A percentile compares a stretch with the other conserved stretches of the same genome.
These are phyloP conservation scores for Neolentinus lepideus DNA, from an alignment of 1,284 basidiomycete genomes.

Conservation along the genomic window DNA sequence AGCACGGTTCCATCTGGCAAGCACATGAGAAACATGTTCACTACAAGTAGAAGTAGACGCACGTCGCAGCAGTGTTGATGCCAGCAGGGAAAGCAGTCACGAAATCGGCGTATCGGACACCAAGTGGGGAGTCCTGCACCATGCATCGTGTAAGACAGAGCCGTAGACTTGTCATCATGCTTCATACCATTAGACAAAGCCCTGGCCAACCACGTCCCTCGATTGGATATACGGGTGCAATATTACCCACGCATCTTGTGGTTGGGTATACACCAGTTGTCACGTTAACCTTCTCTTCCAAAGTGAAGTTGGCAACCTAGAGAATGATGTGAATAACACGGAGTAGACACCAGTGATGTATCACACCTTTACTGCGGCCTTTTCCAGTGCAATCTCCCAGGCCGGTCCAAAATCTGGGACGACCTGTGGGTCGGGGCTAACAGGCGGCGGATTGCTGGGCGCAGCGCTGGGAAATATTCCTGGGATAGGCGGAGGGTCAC, in stretches of 20 bases:
- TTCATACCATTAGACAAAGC: neutral
- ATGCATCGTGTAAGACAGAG: neutral
- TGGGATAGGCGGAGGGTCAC: neutral
- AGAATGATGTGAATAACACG: neutral
- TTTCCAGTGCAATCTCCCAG: constrained; percentile 31
- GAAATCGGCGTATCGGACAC: constrained; percentile 38
- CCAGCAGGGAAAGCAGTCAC: constrained; percentile 51
- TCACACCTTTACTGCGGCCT: constrained; percentile 20
- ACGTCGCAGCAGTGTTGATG: constrained; percentile 6
- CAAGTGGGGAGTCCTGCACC: constrained; percentile 39
- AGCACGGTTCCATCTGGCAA: neutral
- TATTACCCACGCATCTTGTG: constrained; percentile 38
- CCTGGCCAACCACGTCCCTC: neutral
- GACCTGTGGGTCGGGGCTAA: constrained; percentile 8
- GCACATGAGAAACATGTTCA: neutral
- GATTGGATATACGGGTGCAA: constrained; percentile 16
- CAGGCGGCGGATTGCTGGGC: neutral
- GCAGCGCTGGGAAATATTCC: neutral
- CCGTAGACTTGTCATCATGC: neutral
- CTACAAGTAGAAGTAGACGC: neutral
- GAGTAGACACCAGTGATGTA: constrained; percentile 14
- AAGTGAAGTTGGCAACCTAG: constrained; percentile 25
- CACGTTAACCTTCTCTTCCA: constrained; percentile 32
- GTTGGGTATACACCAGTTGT: constrained; percentile 37
- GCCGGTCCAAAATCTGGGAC: constrained; percentile 38